These are phyloP conservation scores for Conidiobolus incongruus DNA, from an alignment of 371 early-diverging fungal species.

Conservation along the genomic window DNA sequence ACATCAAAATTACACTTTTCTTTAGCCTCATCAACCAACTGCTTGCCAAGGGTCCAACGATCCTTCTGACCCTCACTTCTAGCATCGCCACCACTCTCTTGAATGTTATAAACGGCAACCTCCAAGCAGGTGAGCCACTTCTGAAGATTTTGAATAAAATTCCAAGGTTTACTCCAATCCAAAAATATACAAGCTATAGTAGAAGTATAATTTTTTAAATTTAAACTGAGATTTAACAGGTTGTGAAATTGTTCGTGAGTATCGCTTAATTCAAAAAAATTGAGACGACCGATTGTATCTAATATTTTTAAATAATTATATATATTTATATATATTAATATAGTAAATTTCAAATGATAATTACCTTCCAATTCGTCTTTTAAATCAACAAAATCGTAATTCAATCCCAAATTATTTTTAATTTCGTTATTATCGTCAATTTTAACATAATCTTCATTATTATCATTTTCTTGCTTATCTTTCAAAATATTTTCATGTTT, in stretches of 20 bases:
- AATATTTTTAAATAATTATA: background rate
- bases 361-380: conserved; percentile 60
- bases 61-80: conserved; percentile 12
- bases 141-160: conserved; percentile 54
- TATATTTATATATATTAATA: conserved; percentile 1
- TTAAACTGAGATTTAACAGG: conserved; percentile 51
- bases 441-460: conserved; percentile 6
- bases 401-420: conserved; percentile 53
- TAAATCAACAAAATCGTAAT: conserved; percentile 63
- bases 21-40: conserved; percentile 41
- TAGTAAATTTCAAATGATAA: background rate
- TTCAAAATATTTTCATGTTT: conserved; percentile 20
- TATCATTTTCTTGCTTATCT: background rate
- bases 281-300: conserved; percentile 60
- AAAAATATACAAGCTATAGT: conserved; percentile 52
- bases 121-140: conserved; percentile 59
- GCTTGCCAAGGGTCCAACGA: conserved; percentile 37
- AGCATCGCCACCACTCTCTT: conserved; percentile 23
- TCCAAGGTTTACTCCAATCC: conserved; percentile 86
- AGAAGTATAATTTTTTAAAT: conserved; percentile 31
- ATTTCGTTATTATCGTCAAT: conserved; percentile 17
- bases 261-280: conserved; percentile 62
- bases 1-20: conserved; percentile 29
- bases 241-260: conserved; percentile 44
- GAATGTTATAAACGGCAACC: conserved; percentile 27